Conservation (phyloP, 2,329 filamentous ascomycete genomes). For the Fusarium napiforme region DNA sequence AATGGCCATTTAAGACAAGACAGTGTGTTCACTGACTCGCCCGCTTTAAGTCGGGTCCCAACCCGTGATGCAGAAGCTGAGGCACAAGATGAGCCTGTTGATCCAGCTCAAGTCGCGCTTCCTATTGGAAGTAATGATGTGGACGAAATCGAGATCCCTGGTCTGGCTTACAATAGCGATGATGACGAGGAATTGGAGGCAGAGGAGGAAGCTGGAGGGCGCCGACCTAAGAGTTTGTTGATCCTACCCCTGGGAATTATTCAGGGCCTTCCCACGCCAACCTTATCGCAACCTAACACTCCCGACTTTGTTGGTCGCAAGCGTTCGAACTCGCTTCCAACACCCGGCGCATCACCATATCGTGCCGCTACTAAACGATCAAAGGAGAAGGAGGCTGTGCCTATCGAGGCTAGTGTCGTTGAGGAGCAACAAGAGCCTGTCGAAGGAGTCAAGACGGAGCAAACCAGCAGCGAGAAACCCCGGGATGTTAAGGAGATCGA, state of each 20-base stretch:
- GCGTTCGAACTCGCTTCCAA: slow-evolving; percentile 45
- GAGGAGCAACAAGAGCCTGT: slow-evolving; percentile 13
- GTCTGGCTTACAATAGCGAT: slow-evolving; percentile 70
- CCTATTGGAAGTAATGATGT: slow-evolving; percentile 75
- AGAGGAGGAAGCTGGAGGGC: slow-evolving; percentile 43
- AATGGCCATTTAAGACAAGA: slow-evolving; percentile 46
- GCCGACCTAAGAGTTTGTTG: slow-evolving; percentile 60
- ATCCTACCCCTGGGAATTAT: slow-evolving; percentile 38
- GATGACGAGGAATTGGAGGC: slow-evolving; percentile 61
- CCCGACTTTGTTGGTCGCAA: slow-evolving; percentile 51
- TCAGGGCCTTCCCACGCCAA: slow-evolving; percentile 48
- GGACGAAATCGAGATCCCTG: slow-evolving; percentile 83
- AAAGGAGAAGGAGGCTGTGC: slow-evolving; percentile 32
- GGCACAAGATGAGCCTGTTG: slow-evolving; percentile 43
- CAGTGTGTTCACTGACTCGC: slow-evolving; percentile 53
- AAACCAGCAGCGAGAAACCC: neutral
- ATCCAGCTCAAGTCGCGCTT: slow-evolving; percentile 67
- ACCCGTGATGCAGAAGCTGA: slow-evolving; percentile 47
- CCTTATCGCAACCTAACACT: slow-evolving; percentile 50
- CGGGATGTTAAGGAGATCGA: slow-evolving; percentile 11
- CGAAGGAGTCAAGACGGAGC: slow-evolving; percentile 14
- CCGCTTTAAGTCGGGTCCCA: slow-evolving; percentile 43
- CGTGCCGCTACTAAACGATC: slow-evolving; percentile 17
- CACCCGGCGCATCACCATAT: slow-evolving; percentile 41
- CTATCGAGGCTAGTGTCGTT: neutral